Evolutionary conservation across 805 yeast genomes (phyloP).

Genomic region (Teunomyces panamensis): DNA sequence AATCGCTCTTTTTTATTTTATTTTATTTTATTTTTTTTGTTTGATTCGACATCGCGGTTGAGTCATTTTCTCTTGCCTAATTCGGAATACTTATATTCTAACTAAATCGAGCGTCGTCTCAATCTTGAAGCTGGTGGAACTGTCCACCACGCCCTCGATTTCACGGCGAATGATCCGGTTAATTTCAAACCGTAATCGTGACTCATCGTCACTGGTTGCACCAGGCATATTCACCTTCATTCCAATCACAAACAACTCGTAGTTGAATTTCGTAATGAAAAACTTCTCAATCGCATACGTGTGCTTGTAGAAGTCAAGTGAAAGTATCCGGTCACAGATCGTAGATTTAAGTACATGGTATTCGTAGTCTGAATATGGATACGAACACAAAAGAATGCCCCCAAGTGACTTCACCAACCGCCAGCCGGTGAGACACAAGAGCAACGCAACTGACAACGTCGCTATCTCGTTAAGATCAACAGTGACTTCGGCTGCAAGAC

Average conservation of each 20-base stretch:
- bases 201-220: slow-evolving; percentile 70
- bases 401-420: slow-evolving; percentile 50
- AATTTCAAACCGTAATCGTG: slow-evolving; percentile 50
- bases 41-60: slow-evolving; percentile 35
- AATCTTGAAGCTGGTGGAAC: slow-evolving; percentile 16
- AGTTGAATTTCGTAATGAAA: slow-evolving; percentile 60
- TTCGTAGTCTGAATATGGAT: slow-evolving; percentile 45
- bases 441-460: slow-evolving; percentile 42
- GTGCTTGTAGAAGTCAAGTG: slow-evolving; percentile 51
- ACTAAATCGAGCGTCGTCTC: slow-evolving; percentile 44
- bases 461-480: slow-evolving; percentile 45
- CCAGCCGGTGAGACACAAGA: slow-evolving; percentile 51
- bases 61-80: slow-evolving; percentile 22
- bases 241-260: slow-evolving; percentile 56
- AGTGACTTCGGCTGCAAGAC: slow-evolving; percentile 23
- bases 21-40: not conserved
- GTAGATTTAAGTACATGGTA: slow-evolving; percentile 33
- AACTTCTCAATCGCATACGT: slow-evolving; percentile 48
- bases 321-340: slow-evolving; percentile 45
- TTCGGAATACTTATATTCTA: slow-evolving; percentile 20
- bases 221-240: slow-evolving; percentile 58
- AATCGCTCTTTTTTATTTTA: not conserved
- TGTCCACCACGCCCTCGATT: slow-evolving; percentile 23
- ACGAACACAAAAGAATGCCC: slow-evolving; percentile 50
- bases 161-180: slow-evolving; percentile 39